Evolutionary conservation across 192 early-diverging fungal genomes (phyloP).

Genomic region (Phycomyces blakesleeanus): DNA sequence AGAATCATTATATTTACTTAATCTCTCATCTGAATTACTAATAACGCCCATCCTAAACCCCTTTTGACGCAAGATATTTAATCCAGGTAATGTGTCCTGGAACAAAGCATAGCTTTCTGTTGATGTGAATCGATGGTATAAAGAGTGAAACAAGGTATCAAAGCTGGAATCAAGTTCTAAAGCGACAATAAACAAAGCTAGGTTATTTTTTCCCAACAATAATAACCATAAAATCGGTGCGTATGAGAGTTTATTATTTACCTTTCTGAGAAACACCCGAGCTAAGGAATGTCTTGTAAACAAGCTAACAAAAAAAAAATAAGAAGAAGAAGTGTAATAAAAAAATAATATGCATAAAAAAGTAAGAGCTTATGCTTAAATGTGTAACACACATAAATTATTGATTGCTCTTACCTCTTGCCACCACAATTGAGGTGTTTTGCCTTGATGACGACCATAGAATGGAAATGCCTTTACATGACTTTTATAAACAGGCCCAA

Average conservation of each 20-base stretch:
- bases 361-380: neutral
- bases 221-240: too few relatives aligned
- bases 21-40: slow-evolving; percentile 57
- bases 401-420: slow-evolving; percentile 26
- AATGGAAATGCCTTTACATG: slow-evolving; percentile 40
- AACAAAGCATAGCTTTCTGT: slow-evolving; percentile 48
- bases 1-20: slow-evolving; percentile 28
- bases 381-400: neutral
- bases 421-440: slow-evolving; percentile 54
- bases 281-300: slow-evolving; percentile 40
- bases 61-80: slow-evolving; percentile 37
- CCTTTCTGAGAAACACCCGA: slow-evolving; percentile 31
- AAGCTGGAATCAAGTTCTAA: slow-evolving; percentile 19
- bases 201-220: neutral
- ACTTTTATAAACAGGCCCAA: slow-evolving; percentile 35
- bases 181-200: neutral
- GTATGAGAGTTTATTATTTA: too few relatives aligned
- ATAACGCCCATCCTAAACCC: slow-evolving; percentile 52
- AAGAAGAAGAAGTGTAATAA: neutral
- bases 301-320: slow-evolving; percentile 25
- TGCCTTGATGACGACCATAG: slow-evolving; percentile 40
- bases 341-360: neutral
- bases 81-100: slow-evolving; percentile 40
- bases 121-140: slow-evolving; percentile 45
- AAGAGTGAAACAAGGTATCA: slow-evolving; percentile 18